These are phyloP conservation scores for Vanderwaltozyma polyspora DNA, from an alignment of 805 yeast genomes.

Conservation along the genomic window DNA sequence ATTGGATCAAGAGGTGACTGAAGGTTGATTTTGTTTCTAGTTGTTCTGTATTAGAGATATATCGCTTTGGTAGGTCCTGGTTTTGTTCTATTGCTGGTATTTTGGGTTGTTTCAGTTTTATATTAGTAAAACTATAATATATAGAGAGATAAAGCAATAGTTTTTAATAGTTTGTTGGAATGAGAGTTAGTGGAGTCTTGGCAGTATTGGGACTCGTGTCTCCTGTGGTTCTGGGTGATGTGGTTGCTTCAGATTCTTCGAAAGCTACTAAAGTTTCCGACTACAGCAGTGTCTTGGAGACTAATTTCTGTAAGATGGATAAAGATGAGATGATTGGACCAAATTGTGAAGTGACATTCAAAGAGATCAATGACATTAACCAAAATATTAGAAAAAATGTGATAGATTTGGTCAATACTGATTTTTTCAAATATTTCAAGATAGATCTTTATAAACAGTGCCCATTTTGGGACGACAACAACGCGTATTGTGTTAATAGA, in stretches of 20 bases:
- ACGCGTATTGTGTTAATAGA: constrained; percentile 74
- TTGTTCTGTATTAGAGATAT: no score
- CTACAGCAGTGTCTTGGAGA: no score
- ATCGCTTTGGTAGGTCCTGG: no score
- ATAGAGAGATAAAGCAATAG: no score
- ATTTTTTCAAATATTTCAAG: constrained; percentile 81
- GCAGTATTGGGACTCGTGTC: background rate
- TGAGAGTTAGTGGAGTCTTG: no score
- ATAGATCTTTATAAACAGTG: constrained; percentile 74
- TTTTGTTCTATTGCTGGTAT: no score
- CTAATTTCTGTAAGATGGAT: constrained; percentile 25
- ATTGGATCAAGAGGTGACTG: no score
- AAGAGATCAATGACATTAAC: constrained; percentile 44
- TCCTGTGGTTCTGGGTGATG: background rate
- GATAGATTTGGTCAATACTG: constrained; percentile 49
- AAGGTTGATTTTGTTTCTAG: no score
- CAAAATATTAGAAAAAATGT: constrained; percentile 43
- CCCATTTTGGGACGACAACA: constrained; percentile 72
- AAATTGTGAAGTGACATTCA: constrained; percentile 32
- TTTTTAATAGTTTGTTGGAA: no score
- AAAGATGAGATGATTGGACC: constrained; percentile 24
- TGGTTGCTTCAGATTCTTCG: background rate
- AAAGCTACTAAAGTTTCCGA: no score
- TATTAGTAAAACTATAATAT: no score
- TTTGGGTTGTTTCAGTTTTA: no score